Evolutionary conservation across 768 basidiomycete genomes (phyloP), one percentile per base, ranked within the genome.

Genomic region (Lactarius quietus): DNA sequence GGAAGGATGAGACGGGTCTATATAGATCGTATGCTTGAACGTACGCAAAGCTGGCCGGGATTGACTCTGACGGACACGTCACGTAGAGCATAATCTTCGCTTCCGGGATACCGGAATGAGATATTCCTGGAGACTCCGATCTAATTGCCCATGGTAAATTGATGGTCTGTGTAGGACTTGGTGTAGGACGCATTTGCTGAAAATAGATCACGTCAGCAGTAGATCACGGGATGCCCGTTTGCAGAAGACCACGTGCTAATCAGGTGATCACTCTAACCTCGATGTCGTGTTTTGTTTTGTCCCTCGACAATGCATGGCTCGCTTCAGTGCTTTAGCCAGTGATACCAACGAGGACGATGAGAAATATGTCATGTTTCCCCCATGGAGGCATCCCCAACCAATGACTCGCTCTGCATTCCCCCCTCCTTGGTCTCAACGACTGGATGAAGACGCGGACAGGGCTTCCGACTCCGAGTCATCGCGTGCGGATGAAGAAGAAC

Each of bases 1-100:
- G 15, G 1, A 14, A 9, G 10, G 15, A 43, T 51, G 23, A 45
- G 38, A 23, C 4, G 53, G 3, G 12, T 15, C 6, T 23, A 41
- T 0, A 17, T 6, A 52, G 36, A 45, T 15, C 20, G 6, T n/a
- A 35, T 41, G 51, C 59, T 36, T 15, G 75, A 45, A 52, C 86
- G 33, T 74, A 90, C 90, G 71, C 90, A 92, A 54, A 93, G 82
- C 64, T 90, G 88, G 0, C 91, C 90, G 51, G 79, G 79, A 36
- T 77, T 76, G 26, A 93, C 82, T 72, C 81, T 90, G 76, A 92
- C 92, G 1, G 87, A 91, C 20, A 88, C 80, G 54, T 86, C 77
- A 6, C 74, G 77, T 33, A 93, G 74, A 0, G 89, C 90, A 63
- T 82, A 79, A 73, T 55, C 71, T 57, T 72, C 81, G 68, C 74